These are phyloP conservation scores for Cryoendolithus antarcticus DNA, from an alignment of 2,329 filamentous ascomycete species.

Conservation along the genomic window DNA sequence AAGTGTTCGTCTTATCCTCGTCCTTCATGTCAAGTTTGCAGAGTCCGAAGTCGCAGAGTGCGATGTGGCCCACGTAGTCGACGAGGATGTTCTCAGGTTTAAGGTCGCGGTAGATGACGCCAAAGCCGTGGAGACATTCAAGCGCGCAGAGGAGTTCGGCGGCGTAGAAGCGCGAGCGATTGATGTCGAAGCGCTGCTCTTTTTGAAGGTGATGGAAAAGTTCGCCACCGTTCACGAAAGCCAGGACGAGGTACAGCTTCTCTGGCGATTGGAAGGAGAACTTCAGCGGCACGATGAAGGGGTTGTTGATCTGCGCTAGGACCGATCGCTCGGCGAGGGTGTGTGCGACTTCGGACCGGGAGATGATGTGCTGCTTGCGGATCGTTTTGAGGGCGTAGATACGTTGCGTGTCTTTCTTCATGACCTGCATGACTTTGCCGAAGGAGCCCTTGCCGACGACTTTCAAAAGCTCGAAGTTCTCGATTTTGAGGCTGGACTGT, in stretches of 20 bases:
- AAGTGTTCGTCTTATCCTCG: conserved; percentile 94
- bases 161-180: conserved; percentile 92
- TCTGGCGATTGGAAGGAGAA: conserved; percentile 99
- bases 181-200: conserved; percentile 95
- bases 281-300: conserved; percentile 96
- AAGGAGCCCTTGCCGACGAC: conserved; percentile 97
- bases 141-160: conserved; percentile 90
- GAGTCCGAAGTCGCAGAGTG: conserved; percentile 92
- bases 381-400: conserved; percentile 99
- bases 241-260: conserved; percentile 92
- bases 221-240: conserved; percentile 96
- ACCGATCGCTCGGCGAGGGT: conserved; percentile 94
- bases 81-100: conserved; percentile 96
- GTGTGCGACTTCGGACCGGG: conserved; percentile 90
- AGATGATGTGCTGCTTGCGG: conserved; percentile 97
- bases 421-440: conserved; percentile 98
- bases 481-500: conserved; percentile 79
- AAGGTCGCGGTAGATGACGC: conserved; percentile 95
- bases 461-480: conserved; percentile 94
- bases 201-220: conserved; percentile 95
- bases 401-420: conserved; percentile 92
- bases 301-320: conserved; percentile 97
- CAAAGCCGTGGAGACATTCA: conserved; percentile 94
- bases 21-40: conserved; percentile 99
- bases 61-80: conserved; percentile 95